phyloP scores from a whole-genome alignment of 805 yeast genomes.

The Candida peoriensis region DNA sequence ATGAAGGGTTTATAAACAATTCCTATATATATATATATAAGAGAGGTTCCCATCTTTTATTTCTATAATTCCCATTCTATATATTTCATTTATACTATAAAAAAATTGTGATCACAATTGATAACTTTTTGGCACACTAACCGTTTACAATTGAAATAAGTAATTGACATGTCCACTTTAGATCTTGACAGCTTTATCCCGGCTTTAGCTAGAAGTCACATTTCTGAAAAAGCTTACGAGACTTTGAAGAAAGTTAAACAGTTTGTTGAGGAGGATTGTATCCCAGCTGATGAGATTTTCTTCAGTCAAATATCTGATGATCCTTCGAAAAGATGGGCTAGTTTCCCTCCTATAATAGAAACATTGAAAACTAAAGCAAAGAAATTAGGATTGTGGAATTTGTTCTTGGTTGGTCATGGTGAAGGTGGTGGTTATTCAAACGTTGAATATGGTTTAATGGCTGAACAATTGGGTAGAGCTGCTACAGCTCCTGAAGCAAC shows the following conservation, averaged over 20 bases:
- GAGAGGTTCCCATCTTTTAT: no score
- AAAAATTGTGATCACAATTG: no score
- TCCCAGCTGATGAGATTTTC: slow-evolving; percentile 50
- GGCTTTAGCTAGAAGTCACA: slow-evolving; percentile 28
- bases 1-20: no score
- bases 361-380: slow-evolving; percentile 48
- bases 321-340: slow-evolving; percentile 41
- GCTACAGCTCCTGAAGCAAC: slow-evolving; percentile 54
- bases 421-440: slow-evolving; percentile 55
- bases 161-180: no score
- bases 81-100: no score
- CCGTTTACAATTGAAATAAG: no score
- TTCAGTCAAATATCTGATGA: slow-evolving; percentile 34
- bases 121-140: no score
- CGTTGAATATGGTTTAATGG: slow-evolving; percentile 62
- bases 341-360: slow-evolving; percentile 43
- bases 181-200: slow-evolving; percentile 28
- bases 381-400: slow-evolving; percentile 53
- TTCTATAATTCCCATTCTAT: no score
- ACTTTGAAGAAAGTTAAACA: slow-evolving; percentile 34
- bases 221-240: slow-evolving; percentile 30
- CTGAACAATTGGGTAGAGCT: slow-evolving; percentile 53
- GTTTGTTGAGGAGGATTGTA: slow-evolving; percentile 51
- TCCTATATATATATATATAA: no score
- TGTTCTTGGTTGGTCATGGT: slow-evolving; percentile 41